phyloP scores from a whole-genome alignment of 768 basidiomycete species.

The Rhodosporidiobolus sp. region DNA sequence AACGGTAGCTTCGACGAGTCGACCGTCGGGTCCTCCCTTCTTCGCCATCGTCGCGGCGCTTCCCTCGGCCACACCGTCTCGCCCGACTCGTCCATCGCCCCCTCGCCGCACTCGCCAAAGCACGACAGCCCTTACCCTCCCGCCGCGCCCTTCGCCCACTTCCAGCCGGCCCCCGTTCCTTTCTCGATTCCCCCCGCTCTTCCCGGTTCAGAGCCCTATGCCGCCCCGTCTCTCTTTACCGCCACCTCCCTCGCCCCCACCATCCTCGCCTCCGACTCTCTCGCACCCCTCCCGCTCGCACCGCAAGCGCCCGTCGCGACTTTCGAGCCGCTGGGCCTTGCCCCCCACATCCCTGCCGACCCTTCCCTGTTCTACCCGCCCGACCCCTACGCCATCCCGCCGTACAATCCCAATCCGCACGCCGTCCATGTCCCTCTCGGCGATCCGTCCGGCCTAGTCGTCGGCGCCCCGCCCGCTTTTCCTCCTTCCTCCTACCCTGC shows the following conservation, averaged over 20 bases:
- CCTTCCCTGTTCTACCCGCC: neutral
- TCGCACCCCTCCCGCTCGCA: neutral
- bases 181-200: slow-evolving; percentile 2
- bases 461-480: neutral
- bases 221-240: slow-evolving; percentile 6
- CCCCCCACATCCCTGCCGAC: neutral
- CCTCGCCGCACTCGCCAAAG: slow-evolving; percentile 12
- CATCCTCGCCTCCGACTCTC: neutral
- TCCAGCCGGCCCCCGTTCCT: slow-evolving; percentile 23
- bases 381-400: neutral
- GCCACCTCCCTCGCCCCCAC: slow-evolving; percentile 6
- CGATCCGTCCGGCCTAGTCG: neutral
- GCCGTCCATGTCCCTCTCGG: neutral
- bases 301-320: neutral
- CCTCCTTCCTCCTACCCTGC: too few relatives aligned
- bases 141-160: slow-evolving; percentile 19
- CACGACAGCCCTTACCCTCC: neutral
- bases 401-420: neutral
- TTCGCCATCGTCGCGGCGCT: neutral
- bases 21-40: neutral
- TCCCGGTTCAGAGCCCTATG: neutral
- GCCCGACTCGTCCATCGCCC: slow-evolving; percentile 20
- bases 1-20: slow-evolving; percentile 29
- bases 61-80: neutral
- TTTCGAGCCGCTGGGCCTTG: neutral